Base-by-base conservation (phyloP, 116 monocot species). In the Trichopus zeylanicus region DNA sequence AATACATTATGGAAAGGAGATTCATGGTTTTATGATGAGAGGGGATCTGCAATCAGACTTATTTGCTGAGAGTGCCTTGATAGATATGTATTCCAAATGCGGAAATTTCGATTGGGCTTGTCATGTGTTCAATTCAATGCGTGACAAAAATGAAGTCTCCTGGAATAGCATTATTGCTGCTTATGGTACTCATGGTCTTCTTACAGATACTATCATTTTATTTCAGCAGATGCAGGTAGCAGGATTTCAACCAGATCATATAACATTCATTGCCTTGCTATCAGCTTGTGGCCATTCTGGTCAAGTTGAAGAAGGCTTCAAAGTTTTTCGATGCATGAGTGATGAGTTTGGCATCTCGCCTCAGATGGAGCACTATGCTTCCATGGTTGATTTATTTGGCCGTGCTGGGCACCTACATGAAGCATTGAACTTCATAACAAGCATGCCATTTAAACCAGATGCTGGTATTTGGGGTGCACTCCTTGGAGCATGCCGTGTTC, bases 131-230 rank as follows among this genome's bases (percentile, higher is more conserved):
- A 72, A 95, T 62, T 57, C 52, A 29, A 95, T 86, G 89, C 55
- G 54, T 7, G 60, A 58, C 15, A 89, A 78, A 62, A 89, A 75
- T 66, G 86, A 83, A 34, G 86, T 95, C 4, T 89, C 95, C 13
- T 95, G 95, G 95, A 95, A 95, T 66, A 95, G 86, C 55, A 81
- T 95, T 13, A 89, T 95, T 61, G 71, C 86, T 65, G 78, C 95
- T 31, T 81, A 79, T 73, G 89, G 89, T 32, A 62, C 80, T 51
- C 81, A 95, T 67, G 95, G 95, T 31, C 80, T 69, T 29, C 33
- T 84, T 34, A 48, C 72, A 20, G 86, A 86, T 55, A 77, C 86
- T 6, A n/a, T 66, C 21, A 48, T 20, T 56, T 70, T 89, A 64
- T 86, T 83, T 64, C 32, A 68, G 12, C 65, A 74, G 31, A 95